These are phyloP conservation scores for Colletotrichum orchidophilum DNA, from an alignment of 2,329 filamentous ascomycete species.

Conservation along the genomic window DNA sequence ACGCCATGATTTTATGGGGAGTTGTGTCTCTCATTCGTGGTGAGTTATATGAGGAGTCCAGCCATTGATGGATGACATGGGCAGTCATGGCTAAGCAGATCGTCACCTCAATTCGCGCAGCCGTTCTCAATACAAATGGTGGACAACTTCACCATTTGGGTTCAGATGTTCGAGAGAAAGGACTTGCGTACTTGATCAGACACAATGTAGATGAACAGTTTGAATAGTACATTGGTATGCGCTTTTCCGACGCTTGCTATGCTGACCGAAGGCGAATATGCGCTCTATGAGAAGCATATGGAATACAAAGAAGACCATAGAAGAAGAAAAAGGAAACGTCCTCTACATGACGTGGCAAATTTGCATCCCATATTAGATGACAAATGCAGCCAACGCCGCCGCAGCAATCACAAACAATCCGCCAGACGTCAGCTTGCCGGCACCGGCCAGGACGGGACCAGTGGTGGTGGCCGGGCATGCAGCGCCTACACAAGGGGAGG, in stretches of 20 bases:
- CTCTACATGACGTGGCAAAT: background rate
- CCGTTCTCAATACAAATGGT: no score
- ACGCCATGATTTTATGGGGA: no score
- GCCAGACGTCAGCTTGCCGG: slow-evolving; percentile 13
- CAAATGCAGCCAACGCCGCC: slow-evolving; percentile 4
- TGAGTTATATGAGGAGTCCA: no score
- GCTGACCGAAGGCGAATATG: slow-evolving; percentile 24
- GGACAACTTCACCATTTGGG: background rate
- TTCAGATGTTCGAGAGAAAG: background rate
- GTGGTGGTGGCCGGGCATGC: slow-evolving; percentile 27
- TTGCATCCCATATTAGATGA: background rate
- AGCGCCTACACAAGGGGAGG: slow-evolving; percentile 15
- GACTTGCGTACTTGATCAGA: no score
- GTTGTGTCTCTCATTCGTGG: no score
- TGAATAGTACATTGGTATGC: background rate
- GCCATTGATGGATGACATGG: no score
- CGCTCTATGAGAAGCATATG: slow-evolving; percentile 12
- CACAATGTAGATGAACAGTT: background rate
- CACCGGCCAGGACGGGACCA: slow-evolving; percentile 22
- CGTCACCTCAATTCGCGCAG: no score
- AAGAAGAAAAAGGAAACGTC: background rate
- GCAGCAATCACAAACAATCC: slow-evolving; percentile 3
- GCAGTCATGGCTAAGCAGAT: no score
- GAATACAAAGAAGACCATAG: slow-evolving; percentile 8
- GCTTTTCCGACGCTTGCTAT: background rate